Conservation (phyloP, 768 basidiomycete species). For the Lactarius sp. region DNA sequence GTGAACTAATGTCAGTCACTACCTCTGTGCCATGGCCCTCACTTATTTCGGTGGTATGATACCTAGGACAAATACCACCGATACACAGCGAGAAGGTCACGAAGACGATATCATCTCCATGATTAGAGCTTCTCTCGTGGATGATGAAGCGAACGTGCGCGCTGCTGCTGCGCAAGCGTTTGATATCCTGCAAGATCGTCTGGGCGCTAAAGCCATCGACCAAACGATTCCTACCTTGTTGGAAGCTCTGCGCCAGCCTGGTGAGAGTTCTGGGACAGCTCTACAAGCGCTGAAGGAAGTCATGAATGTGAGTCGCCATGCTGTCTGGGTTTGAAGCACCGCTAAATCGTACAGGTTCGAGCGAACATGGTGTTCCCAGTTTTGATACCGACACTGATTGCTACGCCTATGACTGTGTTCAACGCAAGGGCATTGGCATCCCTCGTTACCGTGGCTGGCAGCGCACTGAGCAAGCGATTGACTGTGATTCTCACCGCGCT, state of each 20-base stretch:
- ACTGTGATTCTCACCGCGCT: slow-evolving; percentile 74
- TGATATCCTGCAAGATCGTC: slow-evolving; percentile 87
- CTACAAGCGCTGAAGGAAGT: slow-evolving; percentile 90
- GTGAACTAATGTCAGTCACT: slow-evolving; percentile 73
- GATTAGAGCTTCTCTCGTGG: slow-evolving; percentile 80
- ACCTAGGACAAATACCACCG: slow-evolving; percentile 73
- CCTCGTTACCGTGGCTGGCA: slow-evolving; percentile 90
- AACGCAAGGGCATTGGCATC: slow-evolving; percentile 89
- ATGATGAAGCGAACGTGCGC: slow-evolving; percentile 80
- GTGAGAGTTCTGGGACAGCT: slow-evolving; percentile 92
- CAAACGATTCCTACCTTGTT: slow-evolving; percentile 93
- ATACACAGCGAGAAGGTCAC: slow-evolving; percentile 78
- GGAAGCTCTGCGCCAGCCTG: slow-evolving; percentile 89
- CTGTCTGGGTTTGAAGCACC: neutral
- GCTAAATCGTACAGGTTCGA: slow-evolving; percentile 57
- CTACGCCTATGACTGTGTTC: slow-evolving; percentile 89
- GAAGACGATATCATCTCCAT: slow-evolving; percentile 86
- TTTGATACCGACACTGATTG: slow-evolving; percentile 87
- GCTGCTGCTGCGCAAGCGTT: slow-evolving; percentile 85
- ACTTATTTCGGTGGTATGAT: slow-evolving; percentile 19
- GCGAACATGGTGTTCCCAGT: slow-evolving; percentile 96
- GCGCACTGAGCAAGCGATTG: slow-evolving; percentile 79
- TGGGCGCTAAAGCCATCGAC: slow-evolving; percentile 90
- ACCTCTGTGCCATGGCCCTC: neutral
- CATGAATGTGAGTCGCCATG: slow-evolving; percentile 63